These are phyloP conservation scores for Orobanche coerulescens DNA, from an alignment of 257 asterid species.

Conservation along the genomic window DNA sequence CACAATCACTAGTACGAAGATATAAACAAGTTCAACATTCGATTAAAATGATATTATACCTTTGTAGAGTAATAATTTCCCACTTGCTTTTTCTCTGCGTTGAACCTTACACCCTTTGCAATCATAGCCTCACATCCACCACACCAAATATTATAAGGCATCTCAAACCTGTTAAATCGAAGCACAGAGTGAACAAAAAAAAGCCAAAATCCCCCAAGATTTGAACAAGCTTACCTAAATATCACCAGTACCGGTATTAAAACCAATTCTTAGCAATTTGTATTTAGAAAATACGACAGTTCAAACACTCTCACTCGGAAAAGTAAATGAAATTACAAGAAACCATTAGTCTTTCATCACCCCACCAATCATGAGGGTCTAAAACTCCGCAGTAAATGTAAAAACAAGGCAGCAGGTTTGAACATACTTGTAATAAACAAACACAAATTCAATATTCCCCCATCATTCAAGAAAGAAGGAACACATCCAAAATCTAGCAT, in stretches of 20 bases:
- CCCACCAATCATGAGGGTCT: neutral
- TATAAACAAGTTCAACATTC: neutral
- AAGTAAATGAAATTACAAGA: neutral
- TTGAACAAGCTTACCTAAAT: too few relatives aligned
- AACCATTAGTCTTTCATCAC: neutral
- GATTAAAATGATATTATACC: conserved; percentile 30
- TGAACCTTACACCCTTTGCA: conserved; percentile 97
- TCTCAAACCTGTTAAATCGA: conserved; percentile 68
- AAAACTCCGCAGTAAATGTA: neutral
- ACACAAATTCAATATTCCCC: too few relatives aligned
- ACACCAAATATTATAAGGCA: conserved; percentile 95
- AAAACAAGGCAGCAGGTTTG: neutral
- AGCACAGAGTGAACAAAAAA: neutral
- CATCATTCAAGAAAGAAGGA: too few relatives aligned
- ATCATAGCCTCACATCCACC: conserved; percentile 99
- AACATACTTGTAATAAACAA: too few relatives aligned
- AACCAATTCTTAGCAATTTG: too few relatives aligned
- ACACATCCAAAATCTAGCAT: neutral
- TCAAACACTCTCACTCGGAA: too few relatives aligned
- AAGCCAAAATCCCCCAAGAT: neutral
- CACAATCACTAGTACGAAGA: neutral
- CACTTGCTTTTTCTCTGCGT: conserved; percentile 97
- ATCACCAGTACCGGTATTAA: too few relatives aligned
- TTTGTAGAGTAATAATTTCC: conserved; percentile 93
- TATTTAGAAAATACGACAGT: neutral